A percentile compares a stretch with the other conserved stretches of the same genome.
Evolutionary conservation across 345 rosid genomes (phyloP).

Genomic region (Firmiana major): DNA sequence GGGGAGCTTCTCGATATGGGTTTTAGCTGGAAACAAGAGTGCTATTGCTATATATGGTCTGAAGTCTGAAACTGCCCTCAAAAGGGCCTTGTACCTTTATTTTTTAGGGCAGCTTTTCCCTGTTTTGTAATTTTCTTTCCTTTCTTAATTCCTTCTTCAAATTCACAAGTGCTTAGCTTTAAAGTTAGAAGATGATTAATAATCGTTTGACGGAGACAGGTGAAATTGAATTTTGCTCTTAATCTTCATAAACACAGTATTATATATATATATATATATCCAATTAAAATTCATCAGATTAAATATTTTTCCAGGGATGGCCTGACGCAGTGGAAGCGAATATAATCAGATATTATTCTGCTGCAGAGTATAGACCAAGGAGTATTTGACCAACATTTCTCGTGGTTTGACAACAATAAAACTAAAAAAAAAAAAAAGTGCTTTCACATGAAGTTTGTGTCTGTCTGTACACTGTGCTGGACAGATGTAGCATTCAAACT

Average conservation of each 20-base stretch:
- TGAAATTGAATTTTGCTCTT: neutral
- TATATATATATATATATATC: neutral
- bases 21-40: constrained; percentile 6
- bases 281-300: neutral
- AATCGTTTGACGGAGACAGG: neutral
- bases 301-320: neutral
- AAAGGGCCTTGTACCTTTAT: neutral
- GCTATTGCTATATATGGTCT: neutral
- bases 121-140: neutral
- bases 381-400: neutral
- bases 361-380: neutral
- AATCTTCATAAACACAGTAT: neutral
- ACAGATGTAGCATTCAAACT: neutral
- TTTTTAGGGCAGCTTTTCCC: neutral
- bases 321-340: neutral
- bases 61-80: neutral
- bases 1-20: constrained; percentile 10
- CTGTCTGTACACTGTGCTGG: neutral
- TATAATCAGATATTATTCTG: neutral
- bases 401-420: neutral
- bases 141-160: neutral
- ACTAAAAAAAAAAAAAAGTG: neutral
- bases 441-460: neutral
- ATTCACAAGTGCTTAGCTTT: constrained; percentile 1
- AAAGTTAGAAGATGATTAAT: constrained; percentile 7